Percentiles rank a stretch among this genome's conserved stretches.
These are phyloP conservation scores for Ustilago cynodontis DNA, from an alignment of 1,284 basidiomycete species.

Conservation along the genomic window DNA sequence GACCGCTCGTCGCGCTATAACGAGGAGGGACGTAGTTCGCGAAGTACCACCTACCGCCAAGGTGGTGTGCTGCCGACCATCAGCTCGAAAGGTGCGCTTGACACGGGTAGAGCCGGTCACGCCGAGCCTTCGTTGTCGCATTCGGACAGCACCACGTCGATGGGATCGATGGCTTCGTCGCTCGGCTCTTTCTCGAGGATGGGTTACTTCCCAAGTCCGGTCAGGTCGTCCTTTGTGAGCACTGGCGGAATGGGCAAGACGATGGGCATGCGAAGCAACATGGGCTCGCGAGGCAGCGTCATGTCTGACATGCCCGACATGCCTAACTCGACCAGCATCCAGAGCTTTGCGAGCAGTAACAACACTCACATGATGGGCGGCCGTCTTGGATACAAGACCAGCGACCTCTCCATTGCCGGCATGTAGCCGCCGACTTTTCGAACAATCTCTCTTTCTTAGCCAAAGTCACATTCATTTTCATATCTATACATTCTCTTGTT, in stretches of 20 bases:
- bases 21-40: conserved; percentile 40
- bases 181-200: conserved; percentile 42
- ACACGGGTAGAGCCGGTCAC: conserved; percentile 30
- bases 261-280: conserved; percentile 27
- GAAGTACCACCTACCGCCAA: conserved; percentile 38
- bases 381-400: conserved; percentile 45
- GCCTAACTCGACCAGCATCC: conserved; percentile 18
- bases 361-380: conserved; percentile 9
- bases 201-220: conserved; percentile 36
- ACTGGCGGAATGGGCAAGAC: conserved; percentile 21
- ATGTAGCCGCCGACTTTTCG: conserved; percentile 10
- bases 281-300: conserved; percentile 17
- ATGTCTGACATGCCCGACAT: conserved; percentile 13
- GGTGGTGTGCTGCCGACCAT: conserved; percentile 49
- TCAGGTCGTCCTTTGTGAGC: conserved; percentile 22
- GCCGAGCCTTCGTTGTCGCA: conserved; percentile 31
- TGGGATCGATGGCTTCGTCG: conserved; percentile 40
- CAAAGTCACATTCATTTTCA: background rate
- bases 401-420: conserved; percentile 35
- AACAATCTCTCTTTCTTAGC: background rate
- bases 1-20: conserved; percentile 41
- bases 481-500: background rate
- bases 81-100: conserved; percentile 49
- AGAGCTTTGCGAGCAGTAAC: conserved; percentile 31
- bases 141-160: conserved; percentile 40